A percentile compares a stretch with the other conserved stretches of the same genome.
Conservation (phyloP, 2,329 filamentous ascomycete species). For the Helminthosporium solani region DNA sequence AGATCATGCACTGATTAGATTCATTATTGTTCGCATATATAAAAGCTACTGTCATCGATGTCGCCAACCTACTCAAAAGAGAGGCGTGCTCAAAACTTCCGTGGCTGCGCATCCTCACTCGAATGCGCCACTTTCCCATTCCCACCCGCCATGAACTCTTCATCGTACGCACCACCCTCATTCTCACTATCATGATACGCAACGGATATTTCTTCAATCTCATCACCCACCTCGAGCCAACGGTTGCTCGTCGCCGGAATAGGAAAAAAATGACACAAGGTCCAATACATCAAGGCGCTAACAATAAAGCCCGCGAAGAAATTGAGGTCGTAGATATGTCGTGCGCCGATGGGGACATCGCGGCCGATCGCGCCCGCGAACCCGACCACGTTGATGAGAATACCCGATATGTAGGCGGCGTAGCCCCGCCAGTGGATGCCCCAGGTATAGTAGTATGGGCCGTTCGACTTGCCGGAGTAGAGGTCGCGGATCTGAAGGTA, state of each 20-base stretch:
- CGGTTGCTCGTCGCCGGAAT: slow-evolving; percentile 70
- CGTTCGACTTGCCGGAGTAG: slow-evolving; percentile 67
- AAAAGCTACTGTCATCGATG: no score
- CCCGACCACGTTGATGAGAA: slow-evolving; percentile 87
- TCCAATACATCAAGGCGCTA: slow-evolving; percentile 66
- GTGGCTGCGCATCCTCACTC: slow-evolving; percentile 10
- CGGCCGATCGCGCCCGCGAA: slow-evolving; percentile 79
- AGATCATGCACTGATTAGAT: not conserved
- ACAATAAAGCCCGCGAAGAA: slow-evolving; percentile 85
- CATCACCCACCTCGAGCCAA: slow-evolving; percentile 74
- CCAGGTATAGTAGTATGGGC: slow-evolving; percentile 71
- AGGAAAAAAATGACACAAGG: slow-evolving; percentile 67
- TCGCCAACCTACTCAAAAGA: not conserved
- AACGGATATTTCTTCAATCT: slow-evolving; percentile 29
- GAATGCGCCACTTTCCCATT: slow-evolving; percentile 12
- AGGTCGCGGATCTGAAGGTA: slow-evolving; percentile 77
- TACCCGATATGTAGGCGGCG: slow-evolving; percentile 76
- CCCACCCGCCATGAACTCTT: slow-evolving; percentile 25
- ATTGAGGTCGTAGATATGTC: slow-evolving; percentile 86
- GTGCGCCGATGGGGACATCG: slow-evolving; percentile 72
- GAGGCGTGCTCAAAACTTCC: slow-evolving; percentile 11
- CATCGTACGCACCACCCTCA: slow-evolving; percentile 22
- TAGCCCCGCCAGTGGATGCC: slow-evolving; percentile 86
- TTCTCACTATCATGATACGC: slow-evolving; percentile 26
- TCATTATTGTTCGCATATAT: not conserved